Evolutionary conservation across 805 yeast genomes (phyloP).

Genomic region (Metschnikowia reukaufii): DNA sequence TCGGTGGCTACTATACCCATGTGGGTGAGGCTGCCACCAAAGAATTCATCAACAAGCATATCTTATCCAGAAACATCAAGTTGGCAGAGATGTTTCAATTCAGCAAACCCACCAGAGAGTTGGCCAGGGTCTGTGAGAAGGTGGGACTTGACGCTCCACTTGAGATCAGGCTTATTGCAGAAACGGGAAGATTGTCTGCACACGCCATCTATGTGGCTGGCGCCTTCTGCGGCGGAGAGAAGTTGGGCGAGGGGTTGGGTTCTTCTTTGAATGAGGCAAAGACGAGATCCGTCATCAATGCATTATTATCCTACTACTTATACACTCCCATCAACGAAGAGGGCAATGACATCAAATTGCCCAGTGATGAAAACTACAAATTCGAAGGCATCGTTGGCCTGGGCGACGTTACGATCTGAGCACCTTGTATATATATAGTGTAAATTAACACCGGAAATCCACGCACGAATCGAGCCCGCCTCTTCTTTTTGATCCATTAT

Average conservation of each 20-base stretch:
- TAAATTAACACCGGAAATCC: conserved; percentile 11
- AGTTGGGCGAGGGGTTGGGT: conserved; percentile 94
- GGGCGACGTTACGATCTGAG: conserved; percentile 46
- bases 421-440: conserved; percentile 19
- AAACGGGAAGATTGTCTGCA: conserved; percentile 84
- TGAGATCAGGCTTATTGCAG: conserved; percentile 76
- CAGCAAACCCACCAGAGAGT: conserved; percentile 81
- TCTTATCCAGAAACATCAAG: conserved; percentile 80
- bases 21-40: conserved; percentile 64
- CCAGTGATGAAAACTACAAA: conserved; percentile 54
- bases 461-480: conserved; percentile 6
- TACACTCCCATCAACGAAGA: conserved; percentile 68
- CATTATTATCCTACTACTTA: conserved; percentile 88
- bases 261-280: conserved; percentile 87
- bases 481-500: neutral
- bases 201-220: conserved; percentile 90
- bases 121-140: conserved; percentile 72
- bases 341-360: conserved; percentile 48
- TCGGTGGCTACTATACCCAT: conserved; percentile 81
- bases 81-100: conserved; percentile 74
- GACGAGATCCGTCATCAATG: conserved; percentile 86
- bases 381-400: conserved; percentile 42
- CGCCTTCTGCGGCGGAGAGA: conserved; percentile 77
- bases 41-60: conserved; percentile 68
- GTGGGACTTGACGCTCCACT: conserved; percentile 74